phyloP scores from a whole-genome alignment of 495 filamentous ascomycete species.

The Penicillium pulvis region DNA sequence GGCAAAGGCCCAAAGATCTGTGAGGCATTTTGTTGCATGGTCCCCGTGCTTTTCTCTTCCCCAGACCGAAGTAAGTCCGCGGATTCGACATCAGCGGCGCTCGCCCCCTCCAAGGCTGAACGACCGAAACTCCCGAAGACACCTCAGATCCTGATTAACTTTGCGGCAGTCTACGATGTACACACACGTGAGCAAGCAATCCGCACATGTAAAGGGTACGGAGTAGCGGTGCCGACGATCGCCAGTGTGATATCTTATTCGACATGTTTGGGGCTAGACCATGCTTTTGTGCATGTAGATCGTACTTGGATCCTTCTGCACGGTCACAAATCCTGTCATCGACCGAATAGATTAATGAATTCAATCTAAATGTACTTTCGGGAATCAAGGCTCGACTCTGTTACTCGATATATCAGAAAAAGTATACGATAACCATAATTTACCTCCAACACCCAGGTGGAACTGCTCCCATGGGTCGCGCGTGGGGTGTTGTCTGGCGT shows the following conservation, averaged over 20 bases:
- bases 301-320: background rate
- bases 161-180: background rate
- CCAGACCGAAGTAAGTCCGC: conserved; percentile 16
- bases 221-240: background rate
- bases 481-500: conserved; percentile 1
- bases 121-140: conserved; percentile 2
- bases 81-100: conserved; percentile 29
- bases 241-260: conserved; percentile 6
- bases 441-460: conserved; percentile 15
- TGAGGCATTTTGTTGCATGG: conserved; percentile 32
- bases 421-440: conserved; percentile 2
- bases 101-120: conserved; percentile 21
- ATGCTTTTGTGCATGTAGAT: conserved; percentile 8
- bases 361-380: background rate
- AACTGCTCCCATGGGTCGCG: conserved; percentile 18
- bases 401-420: background rate
- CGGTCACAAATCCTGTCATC: background rate
- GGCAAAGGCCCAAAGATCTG: background rate
- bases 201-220: background rate
- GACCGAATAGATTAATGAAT: background rate
- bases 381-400: background rate
- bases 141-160: conserved; percentile 4
- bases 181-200: conserved; percentile 3
- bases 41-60: conserved; percentile 15
- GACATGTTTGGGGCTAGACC: conserved; percentile 6